Evolutionary conservation across 495 filamentous ascomycete genomes (phyloP), one percentile per base, ranked within the genome.

Genomic region (Podospora pseudocomata): DNA sequence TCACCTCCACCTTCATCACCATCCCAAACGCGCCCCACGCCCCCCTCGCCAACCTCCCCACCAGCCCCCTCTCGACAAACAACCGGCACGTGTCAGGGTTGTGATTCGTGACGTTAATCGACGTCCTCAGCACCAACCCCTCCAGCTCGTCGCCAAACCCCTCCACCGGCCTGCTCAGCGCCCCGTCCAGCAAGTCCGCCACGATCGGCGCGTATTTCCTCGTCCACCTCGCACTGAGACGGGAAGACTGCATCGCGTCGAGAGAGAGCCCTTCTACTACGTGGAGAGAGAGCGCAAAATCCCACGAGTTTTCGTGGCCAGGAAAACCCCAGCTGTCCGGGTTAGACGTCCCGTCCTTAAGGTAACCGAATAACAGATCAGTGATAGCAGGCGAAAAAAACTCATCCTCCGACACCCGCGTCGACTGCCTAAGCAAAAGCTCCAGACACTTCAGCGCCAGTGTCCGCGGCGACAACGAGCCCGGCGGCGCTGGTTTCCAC

Each of bases 41-140:
- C 1, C 77, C 76, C 2, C 70, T 64, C 11, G 88, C 81, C 9
- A 94, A 74, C n/a, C 81, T 79, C 56, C 77, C 80, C 27, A 93
- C 77, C 63, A 91, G 74, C 0, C 82, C 82, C 16, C 83, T 77
- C 13, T 80, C 84, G 9, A 88, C 85, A 74, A 97, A 91, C 28
- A 82, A 72, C 28, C 87, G 83, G 64, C 91, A 92, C 34, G 91
- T 86, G 16, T 80, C 79, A 2, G 85, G 74, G 66, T 91, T 91
- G 71, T 91, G 92, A 79, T 97, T 97, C 18, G 93, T 95, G 18
- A 94, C 80, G 78, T 97, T 97, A 71, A 97, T 82, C 59, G 89
- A 86, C 28, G 98, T 87, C 65, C 92, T 88, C 60, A 96, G 81
- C 63, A 86, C 69, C 16, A 81, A 67, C 54, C 67, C 74, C 57